Evolutionary conservation across 495 filamentous ascomycete genomes (phyloP).

Genomic region (Letharia lupina): DNA sequence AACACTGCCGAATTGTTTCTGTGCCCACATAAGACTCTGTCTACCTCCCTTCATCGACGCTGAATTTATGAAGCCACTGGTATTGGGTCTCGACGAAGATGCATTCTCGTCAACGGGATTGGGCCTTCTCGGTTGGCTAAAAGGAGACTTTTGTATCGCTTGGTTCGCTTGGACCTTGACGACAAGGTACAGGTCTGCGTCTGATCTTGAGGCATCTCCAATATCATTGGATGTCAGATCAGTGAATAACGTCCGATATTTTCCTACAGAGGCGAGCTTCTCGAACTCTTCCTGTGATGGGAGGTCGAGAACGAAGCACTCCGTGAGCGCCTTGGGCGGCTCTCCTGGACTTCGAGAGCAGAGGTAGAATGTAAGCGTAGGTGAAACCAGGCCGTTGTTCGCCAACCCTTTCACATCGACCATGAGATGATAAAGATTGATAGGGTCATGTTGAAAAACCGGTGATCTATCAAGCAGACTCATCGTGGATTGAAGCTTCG

Average conservation of each 20-base stretch:
- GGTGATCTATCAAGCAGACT: conserved; percentile 80
- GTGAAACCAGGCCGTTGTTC: conserved; percentile 59
- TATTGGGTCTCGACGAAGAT: conserved; percentile 28
- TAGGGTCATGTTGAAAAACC: conserved; percentile 52
- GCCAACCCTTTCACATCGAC: conserved; percentile 74
- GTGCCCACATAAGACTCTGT: conserved; percentile 74
- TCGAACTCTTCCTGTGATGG: conserved; percentile 59
- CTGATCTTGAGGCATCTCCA: conserved; percentile 60
- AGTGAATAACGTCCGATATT: conserved; percentile 78
- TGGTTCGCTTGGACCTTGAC: conserved; percentile 66
- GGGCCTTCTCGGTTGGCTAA: conserved; percentile 28
- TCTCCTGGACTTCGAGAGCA: conserved; percentile 58
- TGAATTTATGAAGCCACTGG: conserved; percentile 22
- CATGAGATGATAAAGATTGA: conserved; percentile 74
- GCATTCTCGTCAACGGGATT: conserved; percentile 34
- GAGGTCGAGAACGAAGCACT: conserved; percentile 75
- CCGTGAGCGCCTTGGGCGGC: conserved; percentile 59
- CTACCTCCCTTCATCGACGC: conserved; percentile 51
- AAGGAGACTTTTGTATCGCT: conserved; percentile 33
- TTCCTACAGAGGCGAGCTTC: conserved; percentile 38
- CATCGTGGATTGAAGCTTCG: conserved; percentile 89
- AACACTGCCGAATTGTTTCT: conserved; percentile 25
- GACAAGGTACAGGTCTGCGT: conserved; percentile 70
- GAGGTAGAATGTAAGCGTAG: conserved; percentile 72
- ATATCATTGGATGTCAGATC: conserved; percentile 76